Evolutionary conservation across 495 filamentous ascomycete species (phyloP), one percentile per base, ranked within the genome.

Genomic region (Lepraria neglecta): DNA sequence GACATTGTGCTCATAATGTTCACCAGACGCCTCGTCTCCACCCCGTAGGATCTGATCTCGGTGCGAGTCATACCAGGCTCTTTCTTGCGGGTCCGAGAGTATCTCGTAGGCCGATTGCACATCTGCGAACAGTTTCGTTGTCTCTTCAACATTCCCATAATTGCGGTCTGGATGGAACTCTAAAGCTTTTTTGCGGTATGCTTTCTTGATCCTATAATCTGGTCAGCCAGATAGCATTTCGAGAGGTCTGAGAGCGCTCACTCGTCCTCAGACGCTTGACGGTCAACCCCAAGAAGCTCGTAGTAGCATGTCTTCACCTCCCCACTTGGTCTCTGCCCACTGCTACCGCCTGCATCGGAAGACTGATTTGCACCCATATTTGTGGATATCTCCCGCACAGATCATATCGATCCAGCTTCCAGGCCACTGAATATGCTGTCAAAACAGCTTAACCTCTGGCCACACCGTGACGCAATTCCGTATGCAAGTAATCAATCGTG

Each of bases 31-130:
- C 38, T 74, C 72, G 17, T 71, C 72, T 56, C 82, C 78, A 15
- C 82, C 85, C 3, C 83, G 80, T 55, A 97, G 76, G 53, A 97
- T 91, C 15, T 84, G 85, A 64, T 91, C 87, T 56, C 90, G 87
- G 68, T 99, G 94, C 27, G 90, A 88, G 68, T 99, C 92, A 72
- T 99, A 99, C 94, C 94, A 97, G 10, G 92, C 87, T 51, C 95
- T 84, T 71, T 99, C 94, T 71, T 97, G 92, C 9, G 90, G 84
- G 71, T 99, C 95, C 17, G 91, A 95, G 3, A 99, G 85, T 24
- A 97, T 84, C 70, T 97, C 91, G 72, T 97, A 96, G 43, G 94
- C 94, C 11, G 90, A 80, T 70, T 96, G 92, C 28, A 97, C 81
- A 66, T 94, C 91, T 48, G 92, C 91, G 70, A 99, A 99, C 21